Conservation (phyloP, 495 filamentous ascomycete species). For the Clavariopsis aquatica region DNA sequence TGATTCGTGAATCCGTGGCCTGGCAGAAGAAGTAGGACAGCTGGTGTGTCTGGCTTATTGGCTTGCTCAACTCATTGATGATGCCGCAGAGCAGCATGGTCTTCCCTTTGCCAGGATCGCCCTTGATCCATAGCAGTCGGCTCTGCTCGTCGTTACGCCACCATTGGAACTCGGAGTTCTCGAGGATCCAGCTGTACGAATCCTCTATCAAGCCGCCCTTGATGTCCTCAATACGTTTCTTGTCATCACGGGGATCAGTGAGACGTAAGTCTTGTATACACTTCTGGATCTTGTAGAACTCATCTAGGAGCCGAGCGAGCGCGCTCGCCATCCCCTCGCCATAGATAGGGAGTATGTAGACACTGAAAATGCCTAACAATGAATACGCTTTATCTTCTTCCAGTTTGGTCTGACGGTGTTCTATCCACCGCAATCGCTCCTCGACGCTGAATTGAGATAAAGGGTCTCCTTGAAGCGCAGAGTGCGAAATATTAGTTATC, state of each 20-base stretch:
- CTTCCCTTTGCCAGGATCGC: conserved; percentile 5
- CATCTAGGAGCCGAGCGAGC: background rate
- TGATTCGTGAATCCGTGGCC: background rate
- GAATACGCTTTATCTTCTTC: conserved; percentile 21
- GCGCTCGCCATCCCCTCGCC: conserved; percentile 13
- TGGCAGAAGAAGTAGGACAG: conserved; percentile 5
- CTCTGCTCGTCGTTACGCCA: conserved; percentile 2
- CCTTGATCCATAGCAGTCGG: conserved; percentile 3
- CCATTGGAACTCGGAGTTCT: background rate
- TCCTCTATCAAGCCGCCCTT: background rate
- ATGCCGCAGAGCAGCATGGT: conserved; percentile 4
- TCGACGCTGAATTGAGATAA: conserved; percentile 19
- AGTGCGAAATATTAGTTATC: conserved; percentile 9
- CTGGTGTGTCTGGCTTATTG: background rate
- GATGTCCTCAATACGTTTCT: background rate
- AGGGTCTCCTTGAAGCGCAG: conserved; percentile 18
- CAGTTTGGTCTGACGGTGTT: conserved; percentile 18
- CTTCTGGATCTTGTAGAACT: background rate
- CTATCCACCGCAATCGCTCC: conserved; percentile 26
- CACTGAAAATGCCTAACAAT: conserved; percentile 19
- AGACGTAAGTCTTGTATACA: background rate
- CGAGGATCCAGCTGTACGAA: background rate
- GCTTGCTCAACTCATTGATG: background rate
- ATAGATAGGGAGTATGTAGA: conserved; percentile 10
- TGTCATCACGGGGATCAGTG: background rate